Evolutionary conservation across 2,329 filamentous ascomycete species (phyloP), one percentile per base, ranked within the genome.

Genomic region (Cordyceps pruinosa): DNA sequence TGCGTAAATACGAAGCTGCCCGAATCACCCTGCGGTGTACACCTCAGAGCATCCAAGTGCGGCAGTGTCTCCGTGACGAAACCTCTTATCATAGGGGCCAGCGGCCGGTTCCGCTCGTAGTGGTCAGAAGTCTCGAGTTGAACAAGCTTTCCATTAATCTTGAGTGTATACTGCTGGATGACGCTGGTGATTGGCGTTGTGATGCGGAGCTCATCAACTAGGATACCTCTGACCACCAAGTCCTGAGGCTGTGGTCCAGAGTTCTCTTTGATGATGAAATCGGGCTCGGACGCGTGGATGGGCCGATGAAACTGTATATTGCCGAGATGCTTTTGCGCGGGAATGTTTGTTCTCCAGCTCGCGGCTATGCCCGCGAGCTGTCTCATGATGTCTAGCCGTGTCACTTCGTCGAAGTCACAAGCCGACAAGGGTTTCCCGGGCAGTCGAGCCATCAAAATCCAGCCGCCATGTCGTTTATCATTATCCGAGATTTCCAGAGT

Each of bases 391-490:
- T 56, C 41, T 23, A 25, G 19, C 34, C 57, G 58, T 5, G 58
- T 25, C 3, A 50, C 23, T 15, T 56, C 42, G 35, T 61, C 58
- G 19, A 65, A 30, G 4, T 62, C 56, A 9, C 28, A 44, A 5
- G 23, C n/a, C 4, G 60, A 56, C n/a, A 64, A 25, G 0, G 61
- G 51, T 5, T 35, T 42, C 3, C 64, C 64, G 2, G 60, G 51
- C 1, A 62, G 42, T 9, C 56, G 47, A 2, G 61, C 50, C 56
- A 64, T 62, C 12, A 66, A 32, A 13, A 66, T 64, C 64, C 64
- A 66, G 2, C 62, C 64, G 2, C 59, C 57, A 34, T 62, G 51
- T 9, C 8, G 15, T 12, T 26, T 50, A 6, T 56, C 57, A 2
- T 13, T 5, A 0, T 32, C 25, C 1, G 54, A 9, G 19, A 59